Evolutionary conservation across 1,139 yeast species (phyloP).

Genomic region (Barnettozyma hawaiiensis): DNA sequence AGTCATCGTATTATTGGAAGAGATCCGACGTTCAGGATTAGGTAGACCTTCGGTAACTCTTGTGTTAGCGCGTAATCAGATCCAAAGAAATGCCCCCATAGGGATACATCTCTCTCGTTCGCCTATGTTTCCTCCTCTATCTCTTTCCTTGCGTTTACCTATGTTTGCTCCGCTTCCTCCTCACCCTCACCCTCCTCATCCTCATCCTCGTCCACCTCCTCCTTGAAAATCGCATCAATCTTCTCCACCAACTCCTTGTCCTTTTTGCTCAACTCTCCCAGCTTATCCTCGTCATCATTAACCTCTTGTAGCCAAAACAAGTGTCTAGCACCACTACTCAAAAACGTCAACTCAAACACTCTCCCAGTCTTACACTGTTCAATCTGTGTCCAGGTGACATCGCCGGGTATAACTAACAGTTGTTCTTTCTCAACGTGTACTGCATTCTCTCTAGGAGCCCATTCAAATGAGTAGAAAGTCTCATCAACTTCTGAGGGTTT

Average conservation of each 20-base stretch:
- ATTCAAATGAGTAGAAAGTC: conserved; percentile 51
- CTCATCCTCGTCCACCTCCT: conserved; percentile 31
- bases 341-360: conserved; percentile 75
- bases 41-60: background rate
- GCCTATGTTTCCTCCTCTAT: no score
- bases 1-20: background rate
- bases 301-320: conserved; percentile 92
- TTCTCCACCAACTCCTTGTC: conserved; percentile 51
- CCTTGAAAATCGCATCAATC: conserved; percentile 51
- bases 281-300: conserved; percentile 51
- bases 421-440: conserved; percentile 51
- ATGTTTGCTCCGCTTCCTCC: no score
- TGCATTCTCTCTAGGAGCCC: conserved; percentile 49
- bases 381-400: conserved; percentile 76
- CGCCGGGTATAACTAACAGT: conserved; percentile 85
- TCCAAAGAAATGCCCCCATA: no score
- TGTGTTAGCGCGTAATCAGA: background rate
- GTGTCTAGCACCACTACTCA: conserved; percentile 77
- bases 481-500: conserved; percentile 43
- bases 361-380: conserved; percentile 76
- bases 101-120: no score
- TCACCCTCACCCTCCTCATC: no score
- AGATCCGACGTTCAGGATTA: background rate
- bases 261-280: conserved; percentile 50
- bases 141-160: no score